Conservation (phyloP, 345 rosid genomes). For the Gossypium rotundifolium region DNA sequence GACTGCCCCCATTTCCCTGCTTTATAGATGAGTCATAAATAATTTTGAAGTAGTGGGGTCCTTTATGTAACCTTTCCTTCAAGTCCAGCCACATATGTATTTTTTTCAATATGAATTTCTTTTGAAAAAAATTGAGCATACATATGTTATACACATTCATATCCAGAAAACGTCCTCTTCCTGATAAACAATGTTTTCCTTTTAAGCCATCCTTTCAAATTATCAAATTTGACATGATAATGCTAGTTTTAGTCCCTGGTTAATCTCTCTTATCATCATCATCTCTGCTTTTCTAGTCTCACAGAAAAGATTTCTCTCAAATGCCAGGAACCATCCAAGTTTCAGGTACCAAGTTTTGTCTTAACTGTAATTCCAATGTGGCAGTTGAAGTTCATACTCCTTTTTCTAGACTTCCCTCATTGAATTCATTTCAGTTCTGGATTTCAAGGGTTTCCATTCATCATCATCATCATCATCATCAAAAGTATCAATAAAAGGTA, state of each 20-base stretch:
- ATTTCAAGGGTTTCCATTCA: slow-evolving; percentile 42
- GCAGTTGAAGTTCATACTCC: neutral
- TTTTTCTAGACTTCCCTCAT: neutral
- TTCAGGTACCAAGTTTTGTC: slow-evolving; percentile 45
- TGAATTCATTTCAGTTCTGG: slow-evolving; percentile 44
- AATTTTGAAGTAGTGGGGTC: slow-evolving; percentile 32
- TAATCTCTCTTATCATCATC: neutral
- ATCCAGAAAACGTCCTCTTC: too few species aligned
- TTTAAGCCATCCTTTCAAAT: neutral
- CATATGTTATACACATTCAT: too few species aligned
- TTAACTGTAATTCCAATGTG: slow-evolving; percentile 18
- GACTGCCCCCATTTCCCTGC: neutral
- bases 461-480: slow-evolving; percentile 25
- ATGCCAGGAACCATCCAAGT: slow-evolving; percentile 96
- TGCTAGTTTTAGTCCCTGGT: neutral
- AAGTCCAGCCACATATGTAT: slow-evolving; percentile 41
- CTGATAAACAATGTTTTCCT: too few species aligned
- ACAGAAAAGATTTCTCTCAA: slow-evolving; percentile 6
- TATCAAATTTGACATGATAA: neutral
- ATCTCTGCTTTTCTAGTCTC: neutral
- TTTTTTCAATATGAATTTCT: slow-evolving; percentile 15
- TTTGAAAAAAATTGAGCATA: too few species aligned
- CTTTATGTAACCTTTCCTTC: slow-evolving; percentile 18
- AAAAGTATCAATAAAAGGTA: slow-evolving; percentile 56
- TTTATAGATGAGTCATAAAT: neutral